Percentiles rank a stretch among this genome's conserved stretches.
These are phyloP conservation scores for Candolleomyces aberdarensis DNA, from an alignment of 768 basidiomycete species.

Conservation along the genomic window DNA sequence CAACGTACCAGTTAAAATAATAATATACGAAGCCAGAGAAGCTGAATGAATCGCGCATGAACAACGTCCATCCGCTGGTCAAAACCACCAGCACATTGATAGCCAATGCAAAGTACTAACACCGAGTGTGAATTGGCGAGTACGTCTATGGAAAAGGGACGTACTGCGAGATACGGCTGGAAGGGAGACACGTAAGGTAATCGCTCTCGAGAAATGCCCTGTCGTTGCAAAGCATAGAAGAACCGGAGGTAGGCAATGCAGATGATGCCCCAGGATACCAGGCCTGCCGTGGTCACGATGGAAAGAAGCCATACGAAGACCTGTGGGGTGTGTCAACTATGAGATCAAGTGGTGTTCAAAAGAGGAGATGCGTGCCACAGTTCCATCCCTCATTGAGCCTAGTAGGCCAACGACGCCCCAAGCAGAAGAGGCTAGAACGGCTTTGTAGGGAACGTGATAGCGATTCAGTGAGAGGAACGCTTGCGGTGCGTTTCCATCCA, in stretches of 20 bases:
- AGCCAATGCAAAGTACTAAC: slow-evolving; percentile 23
- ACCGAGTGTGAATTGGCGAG: not conserved
- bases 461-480: slow-evolving; percentile 28
- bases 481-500: slow-evolving; percentile 35
- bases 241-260: slow-evolving; percentile 29
- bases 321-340: slow-evolving; percentile 6
- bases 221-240: slow-evolving; percentile 24
- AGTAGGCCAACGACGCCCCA: slow-evolving; percentile 26
- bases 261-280: slow-evolving; percentile 28
- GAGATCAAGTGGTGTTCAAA: not conserved
- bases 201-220: slow-evolving; percentile 26
- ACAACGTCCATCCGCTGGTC: slow-evolving; percentile 28
- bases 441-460: slow-evolving; percentile 27
- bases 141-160: slow-evolving; percentile 1
- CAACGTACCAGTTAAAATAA: slow-evolving; percentile 28
- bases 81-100: slow-evolving; percentile 26
- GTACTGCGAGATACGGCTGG: slow-evolving; percentile 42
- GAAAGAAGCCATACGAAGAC: slow-evolving; percentile 27
- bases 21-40: slow-evolving; percentile 22
- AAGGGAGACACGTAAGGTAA: slow-evolving; percentile 41
- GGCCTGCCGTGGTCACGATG: slow-evolving; percentile 29
- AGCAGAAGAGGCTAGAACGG: slow-evolving; percentile 20
- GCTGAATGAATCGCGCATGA: slow-evolving; percentile 20
- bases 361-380: not conserved
- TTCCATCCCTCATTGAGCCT: slow-evolving; percentile 25